Base-by-base conservation (phyloP, 768 basidiomycete species). In the Clavaria fumosa region DNA sequence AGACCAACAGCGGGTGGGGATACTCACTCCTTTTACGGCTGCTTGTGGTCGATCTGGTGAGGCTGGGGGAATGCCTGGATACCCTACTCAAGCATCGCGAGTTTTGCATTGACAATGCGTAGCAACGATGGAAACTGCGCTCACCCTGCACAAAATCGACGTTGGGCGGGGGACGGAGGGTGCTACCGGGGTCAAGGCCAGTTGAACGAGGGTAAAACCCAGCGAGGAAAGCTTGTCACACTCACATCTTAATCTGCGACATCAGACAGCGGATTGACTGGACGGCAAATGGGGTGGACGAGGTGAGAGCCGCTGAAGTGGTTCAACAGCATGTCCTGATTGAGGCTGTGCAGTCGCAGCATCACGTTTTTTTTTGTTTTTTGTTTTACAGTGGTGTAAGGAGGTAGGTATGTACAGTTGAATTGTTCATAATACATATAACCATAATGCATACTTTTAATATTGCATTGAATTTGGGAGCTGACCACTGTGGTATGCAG, bases 51-150 rank as follows among this genome's bases (percentile, higher is more conserved):
- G 62, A 45, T 85, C 81, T 35, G 67, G 67, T 20, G 71, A 68
- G 27, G 68, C 69, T n/a, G 84, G 78, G 4, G 86, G 84, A 27
- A 90, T 86, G 22, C 86, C 86, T 42, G 86, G 86, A 53, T 80
- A 89, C 23, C 86, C 86, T 61, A 39, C 41, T 39, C 27, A 30
- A 21, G 23, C 30, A 17, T n/a, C 38, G 23, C n/a, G 10, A 30
- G 14, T 35, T 35, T 28, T n/a, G 31, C 27, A 21, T 28, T 17
- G 19, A 17, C 3, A 34, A 21, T 10, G 17, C 15, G 23, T 21
- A 18, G 11, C 30, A 22, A 23, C 38, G 44, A 31, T 31, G 20
- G 20, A 32, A 34, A 37, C 34, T 38, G 34, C 19, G 54, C 67
- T 43, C 47, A 78, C 84, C 84, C 51, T 80, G 74, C 4, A 89